Percentiles rank a stretch among this genome's conserved stretches.
Evolutionary conservation across 768 basidiomycete genomes (phyloP).

Genomic region (Leccinum disarticulatum): DNA sequence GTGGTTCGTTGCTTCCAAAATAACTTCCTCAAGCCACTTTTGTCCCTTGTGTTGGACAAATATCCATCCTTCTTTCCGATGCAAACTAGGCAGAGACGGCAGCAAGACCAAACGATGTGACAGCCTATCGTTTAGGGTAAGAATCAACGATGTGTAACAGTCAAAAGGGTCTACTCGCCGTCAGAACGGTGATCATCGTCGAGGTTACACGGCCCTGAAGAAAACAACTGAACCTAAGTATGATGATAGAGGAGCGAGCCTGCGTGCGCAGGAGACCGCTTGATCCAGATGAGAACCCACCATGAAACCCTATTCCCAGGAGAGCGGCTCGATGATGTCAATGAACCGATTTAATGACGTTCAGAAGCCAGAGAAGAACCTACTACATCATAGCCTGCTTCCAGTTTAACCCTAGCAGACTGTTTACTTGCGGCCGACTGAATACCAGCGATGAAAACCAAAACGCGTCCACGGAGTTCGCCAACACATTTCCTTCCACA

Average conservation of each 20-base stretch:
- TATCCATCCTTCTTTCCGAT: conserved; percentile 46
- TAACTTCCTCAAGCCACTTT: conserved; percentile 51
- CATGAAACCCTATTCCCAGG: conserved; percentile 55
- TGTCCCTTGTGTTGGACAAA: conserved; percentile 48
- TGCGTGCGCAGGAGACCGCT: conserved; percentile 60
- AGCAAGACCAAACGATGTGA: conserved; percentile 41
- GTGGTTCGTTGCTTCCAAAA: conserved; percentile 25
- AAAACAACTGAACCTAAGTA: conserved; percentile 12
- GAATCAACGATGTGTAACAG: background rate
- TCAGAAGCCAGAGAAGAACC: conserved; percentile 25
- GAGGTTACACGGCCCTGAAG: conserved; percentile 57
- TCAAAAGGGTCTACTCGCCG: conserved; percentile 30
- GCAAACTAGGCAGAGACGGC: conserved; percentile 56
- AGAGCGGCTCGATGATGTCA: conserved; percentile 42
- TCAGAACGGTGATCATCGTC: conserved; percentile 74
- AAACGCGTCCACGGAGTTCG: conserved; percentile 48
- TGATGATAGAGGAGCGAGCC: conserved; percentile 23
- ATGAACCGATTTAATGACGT: conserved; percentile 11
- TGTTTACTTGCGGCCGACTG: conserved; percentile 51
- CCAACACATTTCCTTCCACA: conserved; percentile 33
- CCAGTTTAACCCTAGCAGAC: conserved; percentile 51
- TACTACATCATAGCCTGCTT: conserved; percentile 61
- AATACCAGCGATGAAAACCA: conserved; percentile 58
- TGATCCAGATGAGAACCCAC: conserved; percentile 79
- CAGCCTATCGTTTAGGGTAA: conserved; percentile 24